Evolutionary conservation across 1,139 yeast genomes (phyloP).

Genomic region (Yamadazyma jaroonii): DNA sequence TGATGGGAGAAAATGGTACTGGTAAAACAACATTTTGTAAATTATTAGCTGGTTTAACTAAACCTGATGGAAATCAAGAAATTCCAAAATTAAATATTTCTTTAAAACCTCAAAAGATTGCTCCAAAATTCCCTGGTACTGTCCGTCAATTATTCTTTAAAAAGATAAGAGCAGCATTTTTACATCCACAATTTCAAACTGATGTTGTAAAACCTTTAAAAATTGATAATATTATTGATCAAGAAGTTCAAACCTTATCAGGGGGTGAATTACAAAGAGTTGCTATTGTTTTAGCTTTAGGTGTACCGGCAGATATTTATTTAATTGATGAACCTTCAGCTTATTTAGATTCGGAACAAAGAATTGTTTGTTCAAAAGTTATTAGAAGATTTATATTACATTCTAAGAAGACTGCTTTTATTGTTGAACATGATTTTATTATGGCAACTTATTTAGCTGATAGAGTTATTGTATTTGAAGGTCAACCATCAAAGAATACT

Average conservation of each 20-base stretch:
- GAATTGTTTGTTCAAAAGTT: conserved; percentile 97
- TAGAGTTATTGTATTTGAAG: conserved; percentile 97
- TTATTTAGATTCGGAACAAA: conserved; percentile 97
- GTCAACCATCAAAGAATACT: conserved; percentile 83
- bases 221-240: conserved; percentile 92
- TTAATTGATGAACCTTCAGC: conserved; percentile 99
- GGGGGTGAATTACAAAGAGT: conserved; percentile 99
- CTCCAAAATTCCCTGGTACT: conserved; percentile 97
- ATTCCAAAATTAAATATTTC: conserved; percentile 89
- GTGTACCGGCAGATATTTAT: conserved; percentile 93
- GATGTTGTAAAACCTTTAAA: conserved; percentile 95
- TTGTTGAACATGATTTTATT: conserved; percentile 99
- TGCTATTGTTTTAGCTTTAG: conserved; percentile 91
- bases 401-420: conserved; percentile 94
- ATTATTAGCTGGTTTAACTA: conserved; percentile 85
- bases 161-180: conserved; percentile 90
- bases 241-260: conserved; percentile 94
- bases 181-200: conserved; percentile 96
- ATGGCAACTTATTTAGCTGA: conserved; percentile 99
- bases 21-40: conserved; percentile 98
- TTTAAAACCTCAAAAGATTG: conserved; percentile 98
- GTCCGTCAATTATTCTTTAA: conserved; percentile 96
- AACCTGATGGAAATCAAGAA: conserved; percentile 76
- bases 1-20: conserved; percentile 99
- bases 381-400: conserved; percentile 95